These are phyloP conservation scores for Lecanicillium sp. DNA, from an alignment of 2,329 filamentous ascomycete genomes.

Conservation along the genomic window DNA sequence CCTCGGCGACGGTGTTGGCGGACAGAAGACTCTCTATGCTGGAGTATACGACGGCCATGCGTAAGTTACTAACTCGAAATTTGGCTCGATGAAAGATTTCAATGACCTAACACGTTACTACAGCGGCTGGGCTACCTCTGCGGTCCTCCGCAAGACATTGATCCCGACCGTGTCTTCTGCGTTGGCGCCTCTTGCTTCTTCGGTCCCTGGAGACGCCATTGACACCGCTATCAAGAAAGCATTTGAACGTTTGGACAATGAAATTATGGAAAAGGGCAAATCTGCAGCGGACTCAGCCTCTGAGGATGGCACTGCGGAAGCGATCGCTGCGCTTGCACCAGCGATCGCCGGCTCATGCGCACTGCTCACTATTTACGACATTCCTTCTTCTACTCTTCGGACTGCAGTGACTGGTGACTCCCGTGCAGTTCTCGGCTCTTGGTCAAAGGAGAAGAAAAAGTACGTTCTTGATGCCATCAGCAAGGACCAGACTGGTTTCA, in stretches of 20 bases:
- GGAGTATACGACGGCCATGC: slow-evolving; percentile 44
- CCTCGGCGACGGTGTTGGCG: slow-evolving; percentile 21
- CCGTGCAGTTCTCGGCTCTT: slow-evolving; percentile 52
- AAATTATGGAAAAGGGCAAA: slow-evolving; percentile 36
- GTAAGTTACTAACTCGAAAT: slow-evolving; percentile 19
- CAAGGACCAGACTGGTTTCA: slow-evolving; percentile 59
- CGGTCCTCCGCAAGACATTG: slow-evolving; percentile 30
- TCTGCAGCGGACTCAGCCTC: slow-evolving; percentile 19
- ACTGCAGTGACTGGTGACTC: slow-evolving; percentile 64
- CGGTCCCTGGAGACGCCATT: slow-evolving; percentile 36
- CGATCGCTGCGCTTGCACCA: slow-evolving; percentile 24
- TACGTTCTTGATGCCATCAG: slow-evolving; percentile 51
- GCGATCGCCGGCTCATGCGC: slow-evolving; percentile 52
- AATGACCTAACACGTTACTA: slow-evolving; percentile 3
- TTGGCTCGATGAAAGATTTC: not conserved
- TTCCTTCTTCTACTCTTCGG: slow-evolving; percentile 40
- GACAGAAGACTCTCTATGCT: slow-evolving; percentile 20
- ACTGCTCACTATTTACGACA: slow-evolving; percentile 55
- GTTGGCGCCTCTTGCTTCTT: slow-evolving; percentile 21
- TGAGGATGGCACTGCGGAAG: slow-evolving; percentile 20
- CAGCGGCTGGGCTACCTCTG: slow-evolving; percentile 34
- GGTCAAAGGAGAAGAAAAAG: slow-evolving; percentile 28
- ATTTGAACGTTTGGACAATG: slow-evolving; percentile 50
- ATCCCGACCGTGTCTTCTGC: slow-evolving; percentile 33
- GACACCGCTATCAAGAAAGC: slow-evolving; percentile 47